A percentile compares a stretch with the other conserved stretches of the same genome.
phyloP scores from a whole-genome alignment of 768 basidiomycete genomes.

The Boletellus sp. region DNA sequence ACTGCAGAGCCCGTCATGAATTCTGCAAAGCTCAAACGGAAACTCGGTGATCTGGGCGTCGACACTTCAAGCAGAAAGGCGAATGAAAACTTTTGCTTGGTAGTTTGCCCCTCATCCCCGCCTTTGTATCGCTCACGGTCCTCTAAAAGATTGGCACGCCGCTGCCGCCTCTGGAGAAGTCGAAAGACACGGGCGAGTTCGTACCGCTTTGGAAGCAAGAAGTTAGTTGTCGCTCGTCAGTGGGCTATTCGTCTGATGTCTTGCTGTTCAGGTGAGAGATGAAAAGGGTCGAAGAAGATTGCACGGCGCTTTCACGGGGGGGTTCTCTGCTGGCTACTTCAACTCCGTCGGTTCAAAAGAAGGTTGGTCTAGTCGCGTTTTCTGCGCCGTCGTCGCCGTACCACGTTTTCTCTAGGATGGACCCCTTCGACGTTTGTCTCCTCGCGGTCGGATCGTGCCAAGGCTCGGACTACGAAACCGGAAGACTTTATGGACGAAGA shows the following conservation, averaged over 20 bases:
- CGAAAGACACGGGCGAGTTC: constrained; percentile 89
- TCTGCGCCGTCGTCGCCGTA: neutral
- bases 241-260: constrained; percentile 19
- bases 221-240: constrained; percentile 40
- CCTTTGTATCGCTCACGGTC: neutral
- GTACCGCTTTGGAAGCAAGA: constrained; percentile 99
- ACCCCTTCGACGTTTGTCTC: constrained; percentile 90
- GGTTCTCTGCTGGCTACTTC: constrained; percentile 96
- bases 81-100: constrained; percentile 84
- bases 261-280: constrained; percentile 66
- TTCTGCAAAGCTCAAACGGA: constrained; percentile 69
- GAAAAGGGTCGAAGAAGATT: constrained; percentile 88
- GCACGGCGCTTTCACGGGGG: constrained; percentile 99
- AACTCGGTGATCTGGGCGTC: constrained; percentile 76
- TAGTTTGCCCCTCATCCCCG: constrained; percentile 30
- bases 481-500: constrained; percentile 99
- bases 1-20: constrained; percentile 30
- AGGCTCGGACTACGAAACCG: constrained; percentile 53
- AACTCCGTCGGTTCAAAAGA: constrained; percentile 96
- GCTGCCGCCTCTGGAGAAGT: constrained; percentile 89
- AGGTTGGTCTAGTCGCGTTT: constrained; percentile 45
- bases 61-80: constrained; percentile 67
- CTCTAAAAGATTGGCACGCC: constrained; percentile 82
- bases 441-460: constrained; percentile 72
- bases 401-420: constrained; percentile 67